Conservation (phyloP, 2,329 filamentous ascomycete species). For the Zymoseptoria ardabiliae region DNA sequence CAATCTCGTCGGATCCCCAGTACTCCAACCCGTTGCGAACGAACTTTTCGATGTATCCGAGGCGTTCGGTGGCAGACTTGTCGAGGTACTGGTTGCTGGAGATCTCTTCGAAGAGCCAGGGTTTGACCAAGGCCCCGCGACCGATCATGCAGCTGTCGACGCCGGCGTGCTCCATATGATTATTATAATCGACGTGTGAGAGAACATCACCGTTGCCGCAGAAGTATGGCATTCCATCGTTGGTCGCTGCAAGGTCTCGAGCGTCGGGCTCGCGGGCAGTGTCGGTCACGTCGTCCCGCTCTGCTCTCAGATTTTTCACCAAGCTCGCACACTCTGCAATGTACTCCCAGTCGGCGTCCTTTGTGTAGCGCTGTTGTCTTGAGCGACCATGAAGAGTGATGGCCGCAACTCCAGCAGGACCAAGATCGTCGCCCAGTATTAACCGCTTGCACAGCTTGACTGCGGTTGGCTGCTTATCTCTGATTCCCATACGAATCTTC, state of each 20-base stretch:
- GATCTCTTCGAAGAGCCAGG: slow-evolving; percentile 98
- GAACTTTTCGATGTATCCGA: slow-evolving; percentile 82
- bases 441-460: slow-evolving; percentile 75
- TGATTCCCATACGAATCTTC: slow-evolving; percentile 89
- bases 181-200: slow-evolving; percentile 80
- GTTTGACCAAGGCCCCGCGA: slow-evolving; percentile 93
- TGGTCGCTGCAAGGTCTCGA: slow-evolving; percentile 60
- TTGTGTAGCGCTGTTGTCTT: slow-evolving; percentile 89
- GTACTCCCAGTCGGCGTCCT: slow-evolving; percentile 87
- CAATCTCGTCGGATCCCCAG: slow-evolving; percentile 94
- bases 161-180: slow-evolving; percentile 65
- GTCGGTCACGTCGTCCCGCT: slow-evolving; percentile 60
- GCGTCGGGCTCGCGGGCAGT: slow-evolving; percentile 71
- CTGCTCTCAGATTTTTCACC: slow-evolving; percentile 69
- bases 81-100: slow-evolving; percentile 86
- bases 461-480: slow-evolving; percentile 70
- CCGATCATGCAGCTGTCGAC: slow-evolving; percentile 96
- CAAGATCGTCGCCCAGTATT: slow-evolving; percentile 70
- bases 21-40: slow-evolving; percentile 82
- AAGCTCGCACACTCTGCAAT: slow-evolving; percentile 83
- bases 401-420: slow-evolving; percentile 81
- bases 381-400: slow-evolving; percentile 91
- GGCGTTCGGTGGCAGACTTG: slow-evolving; percentile 81
- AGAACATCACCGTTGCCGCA: slow-evolving; percentile 95
- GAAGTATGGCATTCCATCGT: slow-evolving; percentile 56